Percentiles rank a stretch among this genome's conserved stretches.
These are phyloP conservation scores for Salicornia ramosissima DNA, from an alignment of 148 eudicot species.

Conservation along the genomic window DNA sequence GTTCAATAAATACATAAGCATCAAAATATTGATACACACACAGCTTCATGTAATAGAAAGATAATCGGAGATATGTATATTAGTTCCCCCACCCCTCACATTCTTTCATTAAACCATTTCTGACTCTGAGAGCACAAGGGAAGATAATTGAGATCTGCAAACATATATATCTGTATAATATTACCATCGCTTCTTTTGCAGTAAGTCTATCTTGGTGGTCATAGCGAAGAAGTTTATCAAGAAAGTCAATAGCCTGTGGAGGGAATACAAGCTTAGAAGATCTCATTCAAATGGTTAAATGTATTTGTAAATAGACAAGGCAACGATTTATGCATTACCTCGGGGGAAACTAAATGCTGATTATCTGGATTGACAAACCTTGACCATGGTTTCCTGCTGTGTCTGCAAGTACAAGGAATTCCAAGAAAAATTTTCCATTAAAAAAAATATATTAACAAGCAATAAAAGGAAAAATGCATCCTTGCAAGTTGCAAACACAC, in stretches of 20 bases:
- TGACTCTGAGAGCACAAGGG: background rate
- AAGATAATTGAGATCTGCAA: background rate
- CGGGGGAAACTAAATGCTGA: conserved; percentile 93
- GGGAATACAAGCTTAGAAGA: conserved; percentile 4
- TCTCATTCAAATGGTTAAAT: background rate
- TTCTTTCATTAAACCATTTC: background rate
- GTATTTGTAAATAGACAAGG: background rate
- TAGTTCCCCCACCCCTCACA: background rate
- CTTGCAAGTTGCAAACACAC: conserved; percentile 22
- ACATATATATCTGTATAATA: background rate
- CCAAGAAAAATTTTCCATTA: background rate
- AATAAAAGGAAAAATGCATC: background rate
- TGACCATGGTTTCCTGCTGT: conserved; percentile 96
- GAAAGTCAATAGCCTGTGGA: conserved; percentile 86
- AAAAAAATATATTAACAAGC: background rate
- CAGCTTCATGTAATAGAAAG: background rate
- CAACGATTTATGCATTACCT: conserved; percentile 40
- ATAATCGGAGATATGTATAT: background rate
- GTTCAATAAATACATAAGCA: background rate
- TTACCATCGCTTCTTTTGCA: conserved; percentile 98
- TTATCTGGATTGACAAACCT: conserved; percentile 84
- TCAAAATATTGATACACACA: background rate
- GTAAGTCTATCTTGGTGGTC: conserved; percentile 97
- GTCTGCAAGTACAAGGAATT: conserved; percentile 46
- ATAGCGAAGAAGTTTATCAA: conserved; percentile 94